Conservation (phyloP, 2,329 filamentous ascomycete species). For the Paraphaeosphaeria sporulosa region DNA sequence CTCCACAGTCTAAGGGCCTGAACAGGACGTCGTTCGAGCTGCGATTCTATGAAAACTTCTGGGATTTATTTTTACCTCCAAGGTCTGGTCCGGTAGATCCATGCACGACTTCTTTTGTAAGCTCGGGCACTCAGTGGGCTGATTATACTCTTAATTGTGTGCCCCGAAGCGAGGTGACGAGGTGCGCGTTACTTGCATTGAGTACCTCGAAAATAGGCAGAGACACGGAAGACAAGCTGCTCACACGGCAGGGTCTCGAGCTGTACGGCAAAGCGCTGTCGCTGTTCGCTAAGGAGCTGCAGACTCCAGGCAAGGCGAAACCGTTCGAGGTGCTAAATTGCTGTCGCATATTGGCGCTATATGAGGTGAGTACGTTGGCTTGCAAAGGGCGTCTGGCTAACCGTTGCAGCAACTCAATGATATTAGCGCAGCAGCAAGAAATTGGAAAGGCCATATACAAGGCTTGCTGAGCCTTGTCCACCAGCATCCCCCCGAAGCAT, state of each 20-base stretch:
- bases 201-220: slow-evolving; percentile 20
- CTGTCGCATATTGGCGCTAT: slow-evolving; percentile 3
- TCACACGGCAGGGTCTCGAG: slow-evolving; percentile 19
- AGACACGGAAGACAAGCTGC: slow-evolving; percentile 11
- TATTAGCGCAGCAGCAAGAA: slow-evolving; percentile 7
- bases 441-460: slow-evolving; percentile 23
- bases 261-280: slow-evolving; percentile 21
- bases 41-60: slow-evolving; percentile 16
- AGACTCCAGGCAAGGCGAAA: neutral
- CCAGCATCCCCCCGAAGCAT: slow-evolving; percentile 13
- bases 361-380: slow-evolving; percentile 19
- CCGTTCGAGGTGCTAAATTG: slow-evolving; percentile 13
- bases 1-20: slow-evolving; percentile 14
- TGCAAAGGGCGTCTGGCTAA: slow-evolving; percentile 1
- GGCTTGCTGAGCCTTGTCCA: slow-evolving; percentile 18
- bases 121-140: neutral
- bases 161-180: slow-evolving; percentile 14
- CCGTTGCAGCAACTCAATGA: slow-evolving; percentile 17
- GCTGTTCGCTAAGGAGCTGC: slow-evolving; percentile 9
- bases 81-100: neutral
- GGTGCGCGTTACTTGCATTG: slow-evolving; percentile 22
- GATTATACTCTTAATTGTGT: slow-evolving; percentile 5
- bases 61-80: slow-evolving; percentile 13
- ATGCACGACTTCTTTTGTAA: neutral
- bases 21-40: slow-evolving; percentile 21